A percentile compares a stretch with the other conserved stretches of the same genome.
These are phyloP conservation scores for Dryadomyces quercivorus DNA, from an alignment of 2,329 filamentous ascomycete species.

Conservation along the genomic window DNA sequence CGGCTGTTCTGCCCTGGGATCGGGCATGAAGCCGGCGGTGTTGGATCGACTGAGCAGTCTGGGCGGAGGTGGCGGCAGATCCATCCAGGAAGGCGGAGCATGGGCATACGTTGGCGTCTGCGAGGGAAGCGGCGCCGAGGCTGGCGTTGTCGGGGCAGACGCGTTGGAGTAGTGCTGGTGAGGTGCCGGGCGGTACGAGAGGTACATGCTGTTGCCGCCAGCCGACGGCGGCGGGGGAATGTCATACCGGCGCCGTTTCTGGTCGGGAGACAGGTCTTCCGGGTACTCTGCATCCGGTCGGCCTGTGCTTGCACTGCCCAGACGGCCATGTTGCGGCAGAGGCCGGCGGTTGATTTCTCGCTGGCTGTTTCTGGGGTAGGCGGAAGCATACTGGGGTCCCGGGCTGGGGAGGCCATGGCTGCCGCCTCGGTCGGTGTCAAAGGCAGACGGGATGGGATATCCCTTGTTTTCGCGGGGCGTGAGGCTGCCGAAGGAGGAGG, in stretches of 20 bases:
- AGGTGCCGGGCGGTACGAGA: not conserved
- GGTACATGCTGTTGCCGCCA: not conserved
- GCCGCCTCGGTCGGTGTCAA: conserved; percentile 16
- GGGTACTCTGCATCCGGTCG: conserved; percentile 15
- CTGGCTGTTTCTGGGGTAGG: not conserved
- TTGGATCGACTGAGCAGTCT: not conserved
- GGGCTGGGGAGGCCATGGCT: conserved; percentile 16
- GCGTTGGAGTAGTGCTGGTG: not conserved
- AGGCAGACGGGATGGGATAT: conserved; percentile 14
- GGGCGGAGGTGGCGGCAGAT: not conserved
- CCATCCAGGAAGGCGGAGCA: not conserved
- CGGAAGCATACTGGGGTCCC: not conserved
- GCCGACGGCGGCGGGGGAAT: conserved; percentile 14
- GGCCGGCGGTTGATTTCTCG: conserved; percentile 4
- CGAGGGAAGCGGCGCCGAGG: not conserved
- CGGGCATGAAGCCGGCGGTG: not conserved
- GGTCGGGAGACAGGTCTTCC: conserved; percentile 34
- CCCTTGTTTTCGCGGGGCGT: conserved; percentile 12
- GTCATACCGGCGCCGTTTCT: conserved; percentile 51
- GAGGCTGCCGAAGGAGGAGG: not conserved
- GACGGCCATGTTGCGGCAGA: conserved; percentile 2
- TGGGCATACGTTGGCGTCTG: not conserved
- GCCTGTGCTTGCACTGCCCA: too few species aligned
- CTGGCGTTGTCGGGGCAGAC: not conserved
- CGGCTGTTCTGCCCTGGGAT: not conserved